Evolutionary conservation across 2,329 filamentous ascomycete genomes (phyloP).

Genomic region (Colletotrichum tanaceti): DNA sequence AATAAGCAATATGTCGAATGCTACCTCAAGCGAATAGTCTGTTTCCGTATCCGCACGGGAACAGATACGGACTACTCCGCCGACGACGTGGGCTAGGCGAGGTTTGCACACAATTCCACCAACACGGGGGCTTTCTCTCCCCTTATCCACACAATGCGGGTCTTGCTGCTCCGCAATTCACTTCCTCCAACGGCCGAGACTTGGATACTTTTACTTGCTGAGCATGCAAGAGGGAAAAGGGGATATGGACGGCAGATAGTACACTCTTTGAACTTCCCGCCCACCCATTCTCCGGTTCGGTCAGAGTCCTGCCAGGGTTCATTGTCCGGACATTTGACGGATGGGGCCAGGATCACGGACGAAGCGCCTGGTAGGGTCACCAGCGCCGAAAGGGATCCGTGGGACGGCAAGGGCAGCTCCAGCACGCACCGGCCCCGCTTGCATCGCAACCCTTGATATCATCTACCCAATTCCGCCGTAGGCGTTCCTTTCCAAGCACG

Average conservation of each 20-base stretch:
- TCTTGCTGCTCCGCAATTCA: slow-evolving; percentile 14
- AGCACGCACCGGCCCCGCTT: slow-evolving; percentile 27
- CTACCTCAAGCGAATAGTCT: slow-evolving; percentile 19
- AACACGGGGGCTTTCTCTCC: neutral
- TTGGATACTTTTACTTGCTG: neutral
- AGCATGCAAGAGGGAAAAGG: slow-evolving; percentile 20
- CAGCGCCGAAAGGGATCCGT: slow-evolving; percentile 16
- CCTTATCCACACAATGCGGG: neutral
- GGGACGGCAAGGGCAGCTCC: slow-evolving; percentile 16
- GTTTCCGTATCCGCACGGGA: too few relatives aligned
- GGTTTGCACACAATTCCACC: slow-evolving; percentile 14
- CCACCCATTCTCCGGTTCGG: neutral
- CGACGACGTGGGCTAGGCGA: neutral
- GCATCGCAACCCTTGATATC: slow-evolving; percentile 31
- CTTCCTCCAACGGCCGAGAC: neutral
- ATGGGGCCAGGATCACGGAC: slow-evolving; percentile 28
- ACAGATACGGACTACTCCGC: neutral
- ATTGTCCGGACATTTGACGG: slow-evolving; percentile 27
- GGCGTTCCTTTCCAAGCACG: slow-evolving; percentile 20
- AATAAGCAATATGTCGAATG: slow-evolving; percentile 17
- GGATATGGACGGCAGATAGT: slow-evolving; percentile 5
- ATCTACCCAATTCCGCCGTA: slow-evolving; percentile 29
- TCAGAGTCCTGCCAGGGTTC: slow-evolving; percentile 12
- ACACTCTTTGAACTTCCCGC: neutral
- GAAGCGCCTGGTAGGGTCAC: slow-evolving; percentile 28